Conservation (phyloP, 225 moss, liverwort and hornwort species). For the Sphagnum tenellum region DNA sequence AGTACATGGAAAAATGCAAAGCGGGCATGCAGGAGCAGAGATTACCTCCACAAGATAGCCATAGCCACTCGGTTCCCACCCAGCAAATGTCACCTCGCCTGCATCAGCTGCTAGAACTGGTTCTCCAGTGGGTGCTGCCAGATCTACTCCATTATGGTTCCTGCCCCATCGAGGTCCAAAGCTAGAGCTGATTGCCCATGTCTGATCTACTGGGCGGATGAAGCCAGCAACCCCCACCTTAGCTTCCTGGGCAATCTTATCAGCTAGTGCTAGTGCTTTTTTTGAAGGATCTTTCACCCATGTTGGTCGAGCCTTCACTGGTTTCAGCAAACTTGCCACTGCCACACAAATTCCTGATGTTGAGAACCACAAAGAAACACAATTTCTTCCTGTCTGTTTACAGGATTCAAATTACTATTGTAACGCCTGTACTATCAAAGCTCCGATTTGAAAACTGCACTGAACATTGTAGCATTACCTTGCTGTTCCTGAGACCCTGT, state of each 20-base stretch:
- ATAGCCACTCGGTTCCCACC: constrained; percentile 24
- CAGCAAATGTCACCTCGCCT: constrained; percentile 26
- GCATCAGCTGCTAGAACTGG: constrained; percentile 24
- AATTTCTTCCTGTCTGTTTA: not conserved
- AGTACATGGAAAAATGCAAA: not conserved
- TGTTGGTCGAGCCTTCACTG: constrained; percentile 9
- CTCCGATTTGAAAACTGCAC: too few species aligned
- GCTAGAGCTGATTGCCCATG: constrained; percentile 23
- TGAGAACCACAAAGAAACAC: not conserved
- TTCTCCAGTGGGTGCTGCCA: constrained; percentile 29
- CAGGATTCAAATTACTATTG: not conserved
- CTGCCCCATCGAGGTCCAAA: constrained; percentile 32
- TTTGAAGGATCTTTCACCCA: constrained; percentile 27
- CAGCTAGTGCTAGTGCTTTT: constrained; percentile 11
- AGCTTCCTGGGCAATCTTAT: constrained; percentile 13
- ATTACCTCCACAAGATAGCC: constrained; percentile 22
- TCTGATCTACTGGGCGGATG: constrained; percentile 21
- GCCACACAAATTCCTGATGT: not conserved
- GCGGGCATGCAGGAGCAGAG: not conserved
- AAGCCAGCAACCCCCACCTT: constrained; percentile 26
- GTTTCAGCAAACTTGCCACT: constrained; percentile 1
- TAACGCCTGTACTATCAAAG: not conserved
- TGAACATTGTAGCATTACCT: not conserved
- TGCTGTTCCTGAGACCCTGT: not conserved
- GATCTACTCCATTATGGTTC: constrained; percentile 26